Evolutionary conservation across 345 rosid genomes (phyloP).

Genomic region (Eutrema yunnanense): DNA sequence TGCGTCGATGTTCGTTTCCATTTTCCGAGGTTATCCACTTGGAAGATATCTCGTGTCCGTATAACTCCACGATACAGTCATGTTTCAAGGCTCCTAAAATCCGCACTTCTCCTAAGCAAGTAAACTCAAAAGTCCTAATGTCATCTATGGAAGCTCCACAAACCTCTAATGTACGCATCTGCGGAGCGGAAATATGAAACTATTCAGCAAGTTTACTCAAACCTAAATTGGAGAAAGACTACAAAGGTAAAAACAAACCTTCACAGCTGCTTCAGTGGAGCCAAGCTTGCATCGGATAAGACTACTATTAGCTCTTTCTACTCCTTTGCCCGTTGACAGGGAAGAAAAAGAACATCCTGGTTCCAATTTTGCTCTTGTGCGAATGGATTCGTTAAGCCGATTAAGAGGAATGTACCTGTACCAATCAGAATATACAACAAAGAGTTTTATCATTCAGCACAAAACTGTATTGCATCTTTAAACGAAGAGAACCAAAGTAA

Average conservation of each 20-base stretch:
- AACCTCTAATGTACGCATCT: constrained; percentile 69
- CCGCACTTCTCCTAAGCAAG: constrained; percentile 86
- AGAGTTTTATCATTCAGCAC: not conserved
- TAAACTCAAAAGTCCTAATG: constrained; percentile 68
- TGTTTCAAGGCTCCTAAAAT: constrained; percentile 70
- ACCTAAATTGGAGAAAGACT: not conserved
- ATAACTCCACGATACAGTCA: constrained; percentile 80
- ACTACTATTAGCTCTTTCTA: constrained; percentile 54
- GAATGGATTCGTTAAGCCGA: constrained; percentile 37
- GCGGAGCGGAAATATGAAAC: not conserved
- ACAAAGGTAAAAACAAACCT: constrained; percentile 40
- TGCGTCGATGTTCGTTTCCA: constrained; percentile 46
- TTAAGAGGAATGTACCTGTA: constrained; percentile 80
- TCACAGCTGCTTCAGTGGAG: constrained; percentile 65
- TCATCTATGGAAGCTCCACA: constrained; percentile 49
- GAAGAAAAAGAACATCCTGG: constrained; percentile 56
- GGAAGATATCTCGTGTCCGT: constrained; percentile 81
- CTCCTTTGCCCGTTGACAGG: constrained; percentile 44
- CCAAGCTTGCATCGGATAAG: constrained; percentile 61
- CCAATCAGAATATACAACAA: constrained; percentile 22
- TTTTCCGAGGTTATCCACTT: constrained; percentile 57
- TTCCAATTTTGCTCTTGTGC: constrained; percentile 29
- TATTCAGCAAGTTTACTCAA: not conserved
- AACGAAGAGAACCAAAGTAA: not conserved
- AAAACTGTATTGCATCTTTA: not conserved